Conservation (phyloP, 805 yeast genomes). For the Cyberlindnera mycetangii region DNA sequence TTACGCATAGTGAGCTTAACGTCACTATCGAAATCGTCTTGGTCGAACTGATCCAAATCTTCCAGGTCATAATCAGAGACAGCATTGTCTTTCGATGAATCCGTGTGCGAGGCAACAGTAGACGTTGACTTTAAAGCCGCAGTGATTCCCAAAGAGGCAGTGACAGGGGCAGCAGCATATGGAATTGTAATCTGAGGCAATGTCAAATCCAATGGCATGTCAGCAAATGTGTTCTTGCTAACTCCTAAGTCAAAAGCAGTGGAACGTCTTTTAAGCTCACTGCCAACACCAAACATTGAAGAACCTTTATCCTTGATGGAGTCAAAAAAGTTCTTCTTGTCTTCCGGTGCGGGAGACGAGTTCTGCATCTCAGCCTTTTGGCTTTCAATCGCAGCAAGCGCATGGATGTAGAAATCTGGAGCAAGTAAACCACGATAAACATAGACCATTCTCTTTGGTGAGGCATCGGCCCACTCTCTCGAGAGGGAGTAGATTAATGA, state of each 20-base stretch:
- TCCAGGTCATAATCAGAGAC: conserved; percentile 45
- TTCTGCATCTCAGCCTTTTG: conserved; percentile 35
- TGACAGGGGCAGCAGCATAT: conserved; percentile 73
- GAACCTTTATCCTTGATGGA: conserved; percentile 17
- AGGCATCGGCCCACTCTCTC: conserved; percentile 89
- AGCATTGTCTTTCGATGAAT: conserved; percentile 14
- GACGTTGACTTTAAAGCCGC: conserved; percentile 17
- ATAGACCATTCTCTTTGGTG: conserved; percentile 86
- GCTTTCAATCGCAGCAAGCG: conserved; percentile 57
- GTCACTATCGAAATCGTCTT: conserved; percentile 38
- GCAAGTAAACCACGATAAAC: conserved; percentile 78
- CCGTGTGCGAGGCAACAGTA: neutral
- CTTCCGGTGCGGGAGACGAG: conserved; percentile 19
- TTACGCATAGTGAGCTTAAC: conserved; percentile 39
- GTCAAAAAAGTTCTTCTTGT: conserved; percentile 24
- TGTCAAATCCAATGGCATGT: conserved; percentile 35
- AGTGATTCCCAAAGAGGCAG: conserved; percentile 52
- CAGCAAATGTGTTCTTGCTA: conserved; percentile 36
- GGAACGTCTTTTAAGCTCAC: conserved; percentile 42
- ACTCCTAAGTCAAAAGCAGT: conserved; percentile 52
- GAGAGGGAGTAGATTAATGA: conserved; percentile 69
- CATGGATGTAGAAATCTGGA: conserved; percentile 71
- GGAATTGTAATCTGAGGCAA: conserved; percentile 53
- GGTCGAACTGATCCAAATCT: conserved; percentile 36
- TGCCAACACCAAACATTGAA: conserved; percentile 6